These are phyloP conservation scores for Aspergillus sp. DNA, from an alignment of 2,329 filamentous ascomycete species.

Conservation along the genomic window DNA sequence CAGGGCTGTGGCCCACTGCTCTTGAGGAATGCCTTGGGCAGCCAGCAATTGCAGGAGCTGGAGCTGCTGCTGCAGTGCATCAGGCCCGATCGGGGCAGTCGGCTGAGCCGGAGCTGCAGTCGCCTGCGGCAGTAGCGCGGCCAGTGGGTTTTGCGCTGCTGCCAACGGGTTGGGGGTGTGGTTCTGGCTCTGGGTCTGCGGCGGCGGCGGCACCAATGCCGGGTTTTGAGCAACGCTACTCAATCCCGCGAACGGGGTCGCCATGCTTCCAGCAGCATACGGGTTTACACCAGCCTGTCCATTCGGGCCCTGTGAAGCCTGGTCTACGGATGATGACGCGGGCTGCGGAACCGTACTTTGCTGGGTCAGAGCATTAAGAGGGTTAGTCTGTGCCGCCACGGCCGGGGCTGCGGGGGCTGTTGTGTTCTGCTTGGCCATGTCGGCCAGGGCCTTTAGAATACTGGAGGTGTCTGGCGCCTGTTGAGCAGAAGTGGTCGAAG, in stretches of 20 bases:
- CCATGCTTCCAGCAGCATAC: constrained; percentile 49
- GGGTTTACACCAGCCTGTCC: constrained; percentile 63
- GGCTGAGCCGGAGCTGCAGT: constrained; percentile 32
- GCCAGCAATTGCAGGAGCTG: constrained; percentile 73
- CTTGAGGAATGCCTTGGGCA: constrained; percentile 73
- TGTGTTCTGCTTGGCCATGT: constrained; percentile 75
- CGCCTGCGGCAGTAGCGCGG: constrained; percentile 46
- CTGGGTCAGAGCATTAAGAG: constrained; percentile 54
- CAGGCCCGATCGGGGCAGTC: constrained; percentile 37
- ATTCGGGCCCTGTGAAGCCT: constrained; percentile 42
- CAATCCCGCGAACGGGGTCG: constrained; percentile 51
- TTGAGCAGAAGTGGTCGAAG: constrained; percentile 26
- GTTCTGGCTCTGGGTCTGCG: constrained; percentile 44
- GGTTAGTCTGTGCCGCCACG: constrained; percentile 43
- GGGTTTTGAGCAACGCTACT: constrained; percentile 43
- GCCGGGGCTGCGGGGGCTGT: constrained; percentile 47
- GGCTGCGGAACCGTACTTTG: constrained; percentile 46
- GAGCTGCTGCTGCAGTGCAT: constrained; percentile 68
- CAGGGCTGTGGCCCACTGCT: constrained; percentile 68
- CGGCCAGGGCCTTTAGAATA: constrained; percentile 77
- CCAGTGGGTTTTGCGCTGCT: constrained; percentile 43
- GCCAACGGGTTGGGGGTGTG: constrained; percentile 46
- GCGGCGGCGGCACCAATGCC: constrained; percentile 32
- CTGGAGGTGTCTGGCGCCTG: constrained; percentile 59
- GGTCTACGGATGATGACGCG: constrained; percentile 49